Evolutionary conservation across 2,329 filamentous ascomycete genomes (phyloP).

Genomic region (Aurifilum marmelostoma): DNA sequence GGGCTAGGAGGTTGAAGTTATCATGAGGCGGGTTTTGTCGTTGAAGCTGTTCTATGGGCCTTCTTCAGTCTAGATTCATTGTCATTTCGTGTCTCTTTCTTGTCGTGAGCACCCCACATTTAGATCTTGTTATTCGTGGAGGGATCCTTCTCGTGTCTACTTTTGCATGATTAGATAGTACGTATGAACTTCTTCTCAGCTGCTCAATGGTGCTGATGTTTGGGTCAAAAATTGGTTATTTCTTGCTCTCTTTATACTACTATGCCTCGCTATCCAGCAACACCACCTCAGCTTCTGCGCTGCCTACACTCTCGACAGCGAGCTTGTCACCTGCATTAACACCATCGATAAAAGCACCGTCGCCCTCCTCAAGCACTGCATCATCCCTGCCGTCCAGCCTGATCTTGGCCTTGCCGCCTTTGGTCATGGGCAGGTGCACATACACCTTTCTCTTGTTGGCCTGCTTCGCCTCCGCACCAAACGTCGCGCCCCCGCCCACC

Average conservation of each 20-base stretch:
- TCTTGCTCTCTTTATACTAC: neutral
- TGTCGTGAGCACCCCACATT: neutral
- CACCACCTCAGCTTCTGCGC: slow-evolving; percentile 70
- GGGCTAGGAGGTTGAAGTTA: slow-evolving; percentile 12
- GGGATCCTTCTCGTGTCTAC: neutral
- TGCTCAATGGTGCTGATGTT: too few species aligned
- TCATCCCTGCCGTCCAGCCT: slow-evolving; percentile 68
- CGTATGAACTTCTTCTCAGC: too few species aligned
- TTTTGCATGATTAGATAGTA: too few species aligned
- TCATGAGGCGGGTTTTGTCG: too few species aligned
- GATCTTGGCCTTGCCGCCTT: slow-evolving; percentile 73
- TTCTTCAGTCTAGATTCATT: too few species aligned
- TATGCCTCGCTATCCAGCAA: slow-evolving; percentile 60
- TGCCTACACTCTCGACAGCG: slow-evolving; percentile 67
- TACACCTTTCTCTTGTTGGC: slow-evolving; percentile 71
- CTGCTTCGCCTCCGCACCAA: slow-evolving; percentile 45
- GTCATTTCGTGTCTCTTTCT: neutral
- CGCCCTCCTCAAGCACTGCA: slow-evolving; percentile 72
- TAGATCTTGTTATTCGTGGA: too few species aligned
- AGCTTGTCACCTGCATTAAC: slow-evolving; percentile 68
- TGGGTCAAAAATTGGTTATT: too few species aligned
- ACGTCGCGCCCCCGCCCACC: slow-evolving; percentile 55
- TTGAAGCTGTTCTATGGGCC: too few species aligned
- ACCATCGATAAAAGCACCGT: slow-evolving; percentile 75
- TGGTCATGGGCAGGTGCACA: slow-evolving; percentile 80